Evolutionary conservation across 2,329 filamentous ascomycete species (phyloP).

Genomic region (Hymenotorrendiella dingleyae): DNA sequence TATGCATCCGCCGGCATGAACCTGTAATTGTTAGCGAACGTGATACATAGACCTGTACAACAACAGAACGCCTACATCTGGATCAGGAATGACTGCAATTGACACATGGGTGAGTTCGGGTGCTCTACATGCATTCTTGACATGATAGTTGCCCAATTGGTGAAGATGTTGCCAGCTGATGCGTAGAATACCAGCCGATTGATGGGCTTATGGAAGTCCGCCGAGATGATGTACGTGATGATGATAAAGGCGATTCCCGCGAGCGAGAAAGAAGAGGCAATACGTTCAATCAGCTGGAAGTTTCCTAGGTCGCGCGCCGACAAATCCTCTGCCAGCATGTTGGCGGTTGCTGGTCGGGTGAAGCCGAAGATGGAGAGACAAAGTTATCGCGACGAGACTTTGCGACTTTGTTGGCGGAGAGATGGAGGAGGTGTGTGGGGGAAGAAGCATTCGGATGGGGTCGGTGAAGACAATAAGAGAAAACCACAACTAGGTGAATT

Average conservation of each 20-base stretch:
- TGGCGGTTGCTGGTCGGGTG: background rate
- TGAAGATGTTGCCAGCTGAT: constrained; percentile 73
- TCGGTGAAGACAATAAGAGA: too few species aligned
- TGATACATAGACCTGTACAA: background rate
- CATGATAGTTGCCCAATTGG: constrained; percentile 71
- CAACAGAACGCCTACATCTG: constrained; percentile 58
- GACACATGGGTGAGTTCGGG: constrained; percentile 38
- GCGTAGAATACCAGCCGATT: constrained; percentile 82
- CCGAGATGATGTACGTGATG: constrained; percentile 49
- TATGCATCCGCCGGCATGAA: constrained; percentile 72
- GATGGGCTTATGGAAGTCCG: constrained; percentile 76
- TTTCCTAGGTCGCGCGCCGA: background rate
- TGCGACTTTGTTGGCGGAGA: background rate
- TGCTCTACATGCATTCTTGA: constrained; percentile 51
- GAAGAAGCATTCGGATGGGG: too few species aligned
- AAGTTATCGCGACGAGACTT: background rate
- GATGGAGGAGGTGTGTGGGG: background rate
- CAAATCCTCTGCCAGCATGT: background rate
- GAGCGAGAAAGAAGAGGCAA: constrained; percentile 65
- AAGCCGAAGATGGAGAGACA: background rate
- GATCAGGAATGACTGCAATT: constrained; percentile 72
- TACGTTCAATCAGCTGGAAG: constrained; percentile 58
- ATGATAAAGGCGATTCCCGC: constrained; percentile 68
- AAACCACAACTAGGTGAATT: too few species aligned
- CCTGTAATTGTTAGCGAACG: constrained; percentile 39